These are phyloP conservation scores for Teratosphaeria destructans DNA, from an alignment of 2,329 filamentous ascomycete species.

Conservation along the genomic window DNA sequence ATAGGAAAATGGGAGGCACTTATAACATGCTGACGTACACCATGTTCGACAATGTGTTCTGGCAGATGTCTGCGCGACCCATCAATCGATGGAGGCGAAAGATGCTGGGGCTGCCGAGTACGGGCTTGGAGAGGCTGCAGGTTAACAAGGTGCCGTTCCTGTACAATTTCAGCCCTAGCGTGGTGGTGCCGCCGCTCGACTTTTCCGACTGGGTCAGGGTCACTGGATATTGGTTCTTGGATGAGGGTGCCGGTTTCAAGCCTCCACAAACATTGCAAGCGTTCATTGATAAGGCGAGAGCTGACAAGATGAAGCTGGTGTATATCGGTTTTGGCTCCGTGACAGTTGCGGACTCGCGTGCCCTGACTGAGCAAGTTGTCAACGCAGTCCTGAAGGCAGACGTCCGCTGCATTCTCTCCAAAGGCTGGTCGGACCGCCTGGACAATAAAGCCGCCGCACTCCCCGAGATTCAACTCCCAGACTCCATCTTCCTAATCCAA, in stretches of 20 bases:
- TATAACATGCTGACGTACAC: slow-evolving; percentile 95
- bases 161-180: slow-evolving; percentile 91
- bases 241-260: slow-evolving; percentile 60
- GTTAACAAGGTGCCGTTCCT: slow-evolving; percentile 96
- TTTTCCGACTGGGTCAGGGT: slow-evolving; percentile 97
- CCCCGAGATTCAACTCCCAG: slow-evolving; percentile 57
- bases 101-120: slow-evolving; percentile 66
- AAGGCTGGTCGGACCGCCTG: slow-evolving; percentile 89
- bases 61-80: slow-evolving; percentile 84
- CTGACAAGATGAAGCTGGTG: slow-evolving; percentile 80
- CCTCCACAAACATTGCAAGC: slow-evolving; percentile 64
- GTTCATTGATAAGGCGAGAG: slow-evolving; percentile 75
- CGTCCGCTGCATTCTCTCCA: slow-evolving; percentile 87
- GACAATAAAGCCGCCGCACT: slow-evolving; percentile 47
- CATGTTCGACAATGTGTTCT: slow-evolving; percentile 94
- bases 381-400: slow-evolving; percentile 85
- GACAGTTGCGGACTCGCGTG: slow-evolving; percentile 78
- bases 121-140: slow-evolving; percentile 81
- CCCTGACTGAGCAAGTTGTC: slow-evolving; percentile 85
- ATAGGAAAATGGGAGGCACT: slow-evolving; percentile 85
- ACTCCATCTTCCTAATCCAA: slow-evolving; percentile 79
- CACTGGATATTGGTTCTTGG: slow-evolving; percentile 95
- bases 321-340: slow-evolving; percentile 98
- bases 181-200: slow-evolving; percentile 88
- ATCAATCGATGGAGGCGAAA: slow-evolving; percentile 88